A percentile compares a stretch with the other conserved stretches of the same genome.
Evolutionary conservation across 352 stramenopile species (phyloP).

Genomic region (Pythium apleroticum): DNA sequence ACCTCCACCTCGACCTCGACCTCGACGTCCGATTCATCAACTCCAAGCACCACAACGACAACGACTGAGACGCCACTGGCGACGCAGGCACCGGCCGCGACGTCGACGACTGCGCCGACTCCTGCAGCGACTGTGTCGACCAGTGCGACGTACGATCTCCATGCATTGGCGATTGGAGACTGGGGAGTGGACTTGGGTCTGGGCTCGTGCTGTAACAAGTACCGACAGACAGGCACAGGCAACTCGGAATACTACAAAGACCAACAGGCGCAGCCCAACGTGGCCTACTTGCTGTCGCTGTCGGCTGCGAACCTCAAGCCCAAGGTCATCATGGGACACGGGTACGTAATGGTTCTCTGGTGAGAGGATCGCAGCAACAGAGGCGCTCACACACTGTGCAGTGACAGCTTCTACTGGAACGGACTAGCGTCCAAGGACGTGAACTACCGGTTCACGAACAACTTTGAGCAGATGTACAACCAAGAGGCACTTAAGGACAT

Average conservation of each 20-base stretch:
- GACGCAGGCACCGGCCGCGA: slow-evolving; percentile 8
- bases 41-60: slow-evolving; percentile 14
- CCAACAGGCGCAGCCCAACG: slow-evolving; percentile 63
- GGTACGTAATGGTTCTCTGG: slow-evolving; percentile 34
- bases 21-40: slow-evolving; percentile 2
- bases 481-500: slow-evolving; percentile 43
- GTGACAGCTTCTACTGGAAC: slow-evolving; percentile 76
- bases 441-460: slow-evolving; percentile 60
- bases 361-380: too few relatives aligned
- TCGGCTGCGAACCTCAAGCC: slow-evolving; percentile 62
- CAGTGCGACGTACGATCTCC: slow-evolving; percentile 45
- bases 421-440: slow-evolving; percentile 64
- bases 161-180: slow-evolving; percentile 71
- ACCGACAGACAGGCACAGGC: slow-evolving; percentile 53
- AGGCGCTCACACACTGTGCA: slow-evolving; percentile 11
- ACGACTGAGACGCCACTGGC: slow-evolving; percentile 29
- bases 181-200: slow-evolving; percentile 63
- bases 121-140: slow-evolving; percentile 33
- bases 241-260: slow-evolving; percentile 72
- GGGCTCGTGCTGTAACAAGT: slow-evolving; percentile 72
- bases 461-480: slow-evolving; percentile 69
- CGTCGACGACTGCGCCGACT: slow-evolving; percentile 15
- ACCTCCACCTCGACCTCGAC: background rate
- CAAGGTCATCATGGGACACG: slow-evolving; percentile 57
- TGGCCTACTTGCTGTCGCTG: slow-evolving; percentile 56